Conservation (phyloP, 495 filamentous ascomycete species). For the Thermochaetoides thermophila region DNA sequence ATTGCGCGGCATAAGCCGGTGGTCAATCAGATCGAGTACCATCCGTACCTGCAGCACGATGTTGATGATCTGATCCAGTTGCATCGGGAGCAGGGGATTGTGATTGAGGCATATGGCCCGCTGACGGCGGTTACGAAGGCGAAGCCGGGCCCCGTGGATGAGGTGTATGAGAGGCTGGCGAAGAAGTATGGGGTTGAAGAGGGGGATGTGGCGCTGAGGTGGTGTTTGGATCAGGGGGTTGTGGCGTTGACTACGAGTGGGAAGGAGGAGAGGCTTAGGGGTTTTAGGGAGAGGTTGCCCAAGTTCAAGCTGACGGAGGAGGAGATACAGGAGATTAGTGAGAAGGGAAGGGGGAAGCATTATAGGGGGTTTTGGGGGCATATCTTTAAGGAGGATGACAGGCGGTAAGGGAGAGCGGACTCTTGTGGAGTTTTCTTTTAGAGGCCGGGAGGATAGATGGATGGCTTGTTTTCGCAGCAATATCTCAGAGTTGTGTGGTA, state of each 20-base stretch:
- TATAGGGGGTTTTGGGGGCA: constrained; percentile 52
- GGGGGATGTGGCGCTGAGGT: constrained; percentile 56
- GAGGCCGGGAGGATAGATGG: background rate
- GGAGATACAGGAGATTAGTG: constrained; percentile 54
- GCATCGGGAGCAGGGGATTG: constrained; percentile 53
- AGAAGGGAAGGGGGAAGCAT: constrained; percentile 49
- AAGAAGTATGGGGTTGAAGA: constrained; percentile 64
- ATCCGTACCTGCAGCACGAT: constrained; percentile 71
- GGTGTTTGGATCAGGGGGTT: constrained; percentile 66
- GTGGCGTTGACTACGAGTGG: constrained; percentile 65
- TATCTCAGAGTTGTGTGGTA: no score
- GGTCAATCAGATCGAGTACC: constrained; percentile 81
- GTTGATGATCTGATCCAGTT: constrained; percentile 37
- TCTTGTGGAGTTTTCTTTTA: background rate
- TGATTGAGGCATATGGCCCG: constrained; percentile 52
- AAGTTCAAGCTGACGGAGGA: constrained; percentile 53
- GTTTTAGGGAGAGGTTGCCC: constrained; percentile 44
- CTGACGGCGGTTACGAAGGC: constrained; percentile 52
- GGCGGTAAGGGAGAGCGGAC: constrained; percentile 23
- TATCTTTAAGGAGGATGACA: constrained; percentile 46
- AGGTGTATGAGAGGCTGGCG: constrained; percentile 42
- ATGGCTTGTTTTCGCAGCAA: no score
- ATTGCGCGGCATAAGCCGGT: constrained; percentile 49
- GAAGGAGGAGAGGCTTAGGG: constrained; percentile 53
- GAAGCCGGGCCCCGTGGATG: constrained; percentile 53